phyloP scores from a whole-genome alignment of 805 yeast species.

The Saccharomycopsis sp. region DNA sequence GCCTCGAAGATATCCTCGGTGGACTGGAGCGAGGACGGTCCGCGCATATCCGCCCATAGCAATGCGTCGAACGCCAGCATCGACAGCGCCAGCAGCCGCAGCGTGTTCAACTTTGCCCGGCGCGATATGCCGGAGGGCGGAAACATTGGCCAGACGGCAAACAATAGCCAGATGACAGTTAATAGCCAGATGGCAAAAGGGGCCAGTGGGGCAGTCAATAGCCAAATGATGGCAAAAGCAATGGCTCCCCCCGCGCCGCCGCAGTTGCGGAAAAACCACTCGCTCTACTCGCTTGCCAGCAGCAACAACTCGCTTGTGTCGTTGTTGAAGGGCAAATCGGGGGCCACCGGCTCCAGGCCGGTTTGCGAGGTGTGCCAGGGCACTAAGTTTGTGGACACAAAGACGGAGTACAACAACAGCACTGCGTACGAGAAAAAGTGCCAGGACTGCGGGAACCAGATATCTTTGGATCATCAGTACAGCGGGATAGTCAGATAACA shows the following conservation, averaged over 20 bases:
- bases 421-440: slow-evolving; percentile 5
- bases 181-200: too few relatives aligned
- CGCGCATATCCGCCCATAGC: neutral
- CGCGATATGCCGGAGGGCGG: too few relatives aligned
- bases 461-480: neutral
- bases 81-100: neutral
- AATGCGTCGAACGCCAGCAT: neutral
- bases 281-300: slow-evolving; percentile 11
- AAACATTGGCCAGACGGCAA: too few relatives aligned
- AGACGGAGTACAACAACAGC: slow-evolving; percentile 11
- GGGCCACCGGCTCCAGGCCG: neutral
- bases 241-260: neutral
- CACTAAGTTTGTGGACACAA: slow-evolving; percentile 8
- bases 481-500: neutral
- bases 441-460: slow-evolving; percentile 18
- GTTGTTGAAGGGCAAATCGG: neutral
- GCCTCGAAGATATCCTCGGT: neutral
- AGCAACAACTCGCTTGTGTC: neutral
- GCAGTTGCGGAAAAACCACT: slow-evolving; percentile 2
- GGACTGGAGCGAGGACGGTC: neutral
- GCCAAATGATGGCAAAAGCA: neutral
- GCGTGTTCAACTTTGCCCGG: neutral
- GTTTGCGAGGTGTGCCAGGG: slow-evolving; percentile 18
- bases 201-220: neutral
- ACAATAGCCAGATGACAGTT: too few relatives aligned